Base-by-base conservation (phyloP, 176 grass and related monocot species). In the Musa beccarii region DNA sequence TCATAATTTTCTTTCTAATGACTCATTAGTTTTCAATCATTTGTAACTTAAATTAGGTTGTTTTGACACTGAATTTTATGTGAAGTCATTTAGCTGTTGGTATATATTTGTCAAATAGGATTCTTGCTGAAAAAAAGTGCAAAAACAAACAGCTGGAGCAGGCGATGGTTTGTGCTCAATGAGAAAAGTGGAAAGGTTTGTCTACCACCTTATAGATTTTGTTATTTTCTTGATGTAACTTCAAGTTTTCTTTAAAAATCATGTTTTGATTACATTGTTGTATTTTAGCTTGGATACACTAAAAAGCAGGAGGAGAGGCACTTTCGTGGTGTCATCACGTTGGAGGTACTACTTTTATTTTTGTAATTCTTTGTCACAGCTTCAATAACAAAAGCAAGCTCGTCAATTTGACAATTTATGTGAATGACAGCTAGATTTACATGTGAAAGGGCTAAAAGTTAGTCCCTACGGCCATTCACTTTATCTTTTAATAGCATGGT, bases 101-200 rank as follows among this genome's bases (percentile, higher is more conserved):
- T 69, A 20, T 83, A 72, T 71, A 43, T 16, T 15, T 80, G 17
- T 75, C 51, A 69, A 75, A 1, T 53, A 86, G 92, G 92, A 79
- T 76, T 92, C 81, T 81, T 66, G 84, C 71, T 87, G 43, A 96
- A 96, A 75, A 96, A 89, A 63, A 74, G 87, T 75, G 73, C 92
- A 73, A 92, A 92, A 75, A 66, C 78, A 76, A 92, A 83, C 79
- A 83, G 80, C 21, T 96, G 92, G 92, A 96, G 87, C 75, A 87
- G 79, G 79, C 81, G 92, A 24, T 96, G 92, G 92, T 96, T 96
- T 89, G 92, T 90, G 78, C 89, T 96, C 61, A 92, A 92, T 81
- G 89, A 86, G 73, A 96, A 92, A 84, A 88, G 66, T 65, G 89
- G 92, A 88, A 96, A 92, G 87, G 89, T 92, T 68, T 11, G 24